These are phyloP conservation scores for Citrus sp. DNA, from an alignment of 345 rosid genomes.

Conservation along the genomic window DNA sequence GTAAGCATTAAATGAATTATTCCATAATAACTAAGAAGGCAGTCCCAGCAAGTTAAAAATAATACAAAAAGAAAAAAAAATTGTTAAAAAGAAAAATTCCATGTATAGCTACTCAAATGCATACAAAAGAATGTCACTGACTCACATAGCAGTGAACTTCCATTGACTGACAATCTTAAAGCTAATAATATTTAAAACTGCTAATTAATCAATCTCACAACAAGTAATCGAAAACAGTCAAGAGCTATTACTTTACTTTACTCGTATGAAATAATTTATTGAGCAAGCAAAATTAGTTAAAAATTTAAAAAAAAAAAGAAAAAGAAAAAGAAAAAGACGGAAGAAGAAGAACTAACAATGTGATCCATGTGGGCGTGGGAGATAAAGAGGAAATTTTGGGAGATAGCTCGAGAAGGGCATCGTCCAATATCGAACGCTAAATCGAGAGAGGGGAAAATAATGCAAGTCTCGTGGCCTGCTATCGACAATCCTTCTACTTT, in stretches of 20 bases:
- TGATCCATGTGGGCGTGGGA: constrained; percentile 99
- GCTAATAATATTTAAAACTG: background rate
- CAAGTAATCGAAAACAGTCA: background rate
- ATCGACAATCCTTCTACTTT: constrained; percentile 84
- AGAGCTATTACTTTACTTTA: background rate
- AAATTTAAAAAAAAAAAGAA: background rate
- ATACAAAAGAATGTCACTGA: background rate
- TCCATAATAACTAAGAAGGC: background rate
- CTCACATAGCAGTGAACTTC: background rate
- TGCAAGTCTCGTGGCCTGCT: constrained; percentile 93
- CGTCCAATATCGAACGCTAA: constrained; percentile 90
- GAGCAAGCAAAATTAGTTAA: background rate
- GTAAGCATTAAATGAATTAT: constrained; percentile 1
- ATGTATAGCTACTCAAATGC: background rate
- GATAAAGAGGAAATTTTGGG: constrained; percentile 89
- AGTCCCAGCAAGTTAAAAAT: background rate
- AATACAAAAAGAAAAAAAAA: too few species aligned
- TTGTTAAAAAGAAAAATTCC: background rate
- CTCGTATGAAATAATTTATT: background rate
- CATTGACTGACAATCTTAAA: background rate
- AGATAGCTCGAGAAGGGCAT: constrained; percentile 86
- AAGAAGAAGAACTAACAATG: constrained; percentile 46
- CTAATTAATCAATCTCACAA: background rate
- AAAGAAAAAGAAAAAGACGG: background rate
- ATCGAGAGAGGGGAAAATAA: constrained; percentile 74